Conservation (phyloP, 1,284 basidiomycete genomes). For the Rugosomyces carneus region DNA sequence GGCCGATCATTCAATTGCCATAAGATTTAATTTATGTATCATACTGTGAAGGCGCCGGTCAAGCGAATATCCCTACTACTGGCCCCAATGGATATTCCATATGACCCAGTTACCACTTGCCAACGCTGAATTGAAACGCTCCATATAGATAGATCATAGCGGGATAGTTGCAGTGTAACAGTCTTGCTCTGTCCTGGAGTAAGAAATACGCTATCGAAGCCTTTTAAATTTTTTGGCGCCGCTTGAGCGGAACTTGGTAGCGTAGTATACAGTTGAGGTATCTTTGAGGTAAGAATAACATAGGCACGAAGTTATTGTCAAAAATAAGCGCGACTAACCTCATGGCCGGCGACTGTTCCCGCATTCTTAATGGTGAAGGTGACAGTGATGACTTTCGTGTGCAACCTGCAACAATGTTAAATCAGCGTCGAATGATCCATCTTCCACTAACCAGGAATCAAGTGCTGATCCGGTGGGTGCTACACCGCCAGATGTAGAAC, state of each 20-base stretch:
- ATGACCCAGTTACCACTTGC: constrained; percentile 38
- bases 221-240: constrained; percentile 41
- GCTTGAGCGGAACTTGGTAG: constrained; percentile 38
- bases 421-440: background rate
- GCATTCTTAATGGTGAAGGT: constrained; percentile 41
- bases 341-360: constrained; percentile 40
- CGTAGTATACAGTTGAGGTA: constrained; percentile 45
- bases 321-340: constrained; percentile 27
- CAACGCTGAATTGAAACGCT: constrained; percentile 38
- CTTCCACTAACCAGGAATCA: constrained; percentile 31
- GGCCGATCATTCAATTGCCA: too few species aligned
- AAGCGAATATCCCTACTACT: constrained; percentile 43
- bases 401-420: constrained; percentile 29
- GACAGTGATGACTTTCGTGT: constrained; percentile 38
- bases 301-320: background rate
- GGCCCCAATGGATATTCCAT: constrained; percentile 39
- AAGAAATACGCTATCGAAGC: constrained; percentile 43
- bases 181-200: constrained; percentile 32
- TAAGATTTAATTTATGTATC: too few species aligned
- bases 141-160: constrained; percentile 41
- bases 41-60: constrained; percentile 29
- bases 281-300: constrained; percentile 22
- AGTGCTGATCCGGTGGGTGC: constrained; percentile 40
- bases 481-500: constrained; percentile 32
- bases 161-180: constrained; percentile 36